Evolutionary conservation across 768 basidiomycete genomes (phyloP).

Genomic region (Hygrocybe coccinea): DNA sequence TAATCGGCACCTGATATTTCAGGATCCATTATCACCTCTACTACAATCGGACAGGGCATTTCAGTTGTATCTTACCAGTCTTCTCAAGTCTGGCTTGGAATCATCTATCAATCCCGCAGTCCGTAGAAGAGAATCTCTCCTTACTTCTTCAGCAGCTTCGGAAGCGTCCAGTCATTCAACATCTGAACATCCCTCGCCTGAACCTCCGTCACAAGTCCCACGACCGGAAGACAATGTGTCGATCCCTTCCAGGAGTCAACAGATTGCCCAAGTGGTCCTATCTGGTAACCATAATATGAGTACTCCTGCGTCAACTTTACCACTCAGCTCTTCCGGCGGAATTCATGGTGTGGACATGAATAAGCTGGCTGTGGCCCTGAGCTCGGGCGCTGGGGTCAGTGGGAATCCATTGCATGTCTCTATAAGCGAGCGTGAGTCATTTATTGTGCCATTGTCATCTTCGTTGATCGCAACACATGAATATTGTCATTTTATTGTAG

Average conservation of each 20-base stretch:
- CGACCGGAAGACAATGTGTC: background rate
- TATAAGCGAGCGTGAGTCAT: slow-evolving; percentile 62
- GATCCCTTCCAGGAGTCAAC: slow-evolving; percentile 31
- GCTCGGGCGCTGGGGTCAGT: slow-evolving; percentile 38
- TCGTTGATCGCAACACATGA: background rate
- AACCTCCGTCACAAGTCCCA: slow-evolving; percentile 2
- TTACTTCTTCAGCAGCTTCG: slow-evolving; percentile 31
- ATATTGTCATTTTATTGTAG: slow-evolving; percentile 31
- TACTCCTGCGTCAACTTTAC: slow-evolving; percentile 17
- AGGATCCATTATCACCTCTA: slow-evolving; percentile 69
- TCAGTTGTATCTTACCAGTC: slow-evolving; percentile 65
- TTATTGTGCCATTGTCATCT: background rate
- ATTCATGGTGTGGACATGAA: slow-evolving; percentile 27
- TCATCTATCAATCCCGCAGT: slow-evolving; percentile 60
- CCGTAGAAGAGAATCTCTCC: slow-evolving; percentile 60
- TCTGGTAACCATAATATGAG: slow-evolving; percentile 25
- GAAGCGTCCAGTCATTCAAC: slow-evolving; percentile 5
- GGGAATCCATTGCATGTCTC: slow-evolving; percentile 72
- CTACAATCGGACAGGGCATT: slow-evolving; percentile 69
- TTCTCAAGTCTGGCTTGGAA: slow-evolving; percentile 54
- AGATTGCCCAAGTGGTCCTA: slow-evolving; percentile 47
- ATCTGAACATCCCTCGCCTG: background rate
- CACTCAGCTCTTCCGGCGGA: slow-evolving; percentile 19
- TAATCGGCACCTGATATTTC: slow-evolving; percentile 2
- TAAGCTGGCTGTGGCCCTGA: slow-evolving; percentile 40